A percentile compares a stretch with the other conserved stretches of the same genome.
These are phyloP conservation scores for Melanopsichium pennsylvanicum DNA, from an alignment of 1,284 basidiomycete species.

Conservation along the genomic window DNA sequence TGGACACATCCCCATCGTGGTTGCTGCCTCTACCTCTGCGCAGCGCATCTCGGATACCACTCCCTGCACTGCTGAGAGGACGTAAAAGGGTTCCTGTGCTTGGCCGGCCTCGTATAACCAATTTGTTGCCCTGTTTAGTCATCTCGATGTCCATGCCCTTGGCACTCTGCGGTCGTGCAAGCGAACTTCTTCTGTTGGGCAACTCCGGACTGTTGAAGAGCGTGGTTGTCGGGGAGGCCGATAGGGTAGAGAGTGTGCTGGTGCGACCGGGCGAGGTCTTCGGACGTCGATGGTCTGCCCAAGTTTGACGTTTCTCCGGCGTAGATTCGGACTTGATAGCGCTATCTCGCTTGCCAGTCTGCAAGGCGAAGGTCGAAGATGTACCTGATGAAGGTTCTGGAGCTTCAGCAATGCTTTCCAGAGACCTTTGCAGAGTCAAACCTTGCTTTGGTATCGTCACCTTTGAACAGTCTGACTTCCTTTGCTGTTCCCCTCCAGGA, in stretches of 20 bases:
- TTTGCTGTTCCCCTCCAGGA: no score
- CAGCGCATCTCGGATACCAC: slow-evolving; percentile 5
- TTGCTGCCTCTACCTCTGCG: slow-evolving; percentile 1
- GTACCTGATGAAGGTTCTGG: slow-evolving; percentile 12
- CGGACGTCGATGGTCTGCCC: slow-evolving; percentile 6
- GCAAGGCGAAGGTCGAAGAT: not conserved
- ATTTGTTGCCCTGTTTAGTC: slow-evolving; percentile 17
- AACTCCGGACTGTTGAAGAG: not conserved
- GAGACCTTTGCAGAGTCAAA: slow-evolving; percentile 10
- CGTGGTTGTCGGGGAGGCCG: not conserved
- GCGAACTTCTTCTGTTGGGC: not conserved
- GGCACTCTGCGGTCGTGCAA: slow-evolving; percentile 16
- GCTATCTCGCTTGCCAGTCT: not conserved
- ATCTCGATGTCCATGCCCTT: slow-evolving; percentile 25
- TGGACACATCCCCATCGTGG: slow-evolving; percentile 6
- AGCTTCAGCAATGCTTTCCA: slow-evolving; percentile 34
- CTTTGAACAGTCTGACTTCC: not conserved
- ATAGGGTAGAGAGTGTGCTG: not conserved
- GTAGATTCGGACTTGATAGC: not conserved
- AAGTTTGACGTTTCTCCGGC: not conserved
- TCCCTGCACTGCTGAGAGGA: slow-evolving; percentile 18
- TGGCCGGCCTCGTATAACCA: slow-evolving; percentile 19
- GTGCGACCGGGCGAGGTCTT: slow-evolving; percentile 3
- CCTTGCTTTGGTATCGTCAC: not conserved
- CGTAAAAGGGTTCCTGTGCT: slow-evolving; percentile 8